Evolutionary conservation across 1,139 yeast species (phyloP).

Genomic region (Geotrichum europaeum): DNA sequence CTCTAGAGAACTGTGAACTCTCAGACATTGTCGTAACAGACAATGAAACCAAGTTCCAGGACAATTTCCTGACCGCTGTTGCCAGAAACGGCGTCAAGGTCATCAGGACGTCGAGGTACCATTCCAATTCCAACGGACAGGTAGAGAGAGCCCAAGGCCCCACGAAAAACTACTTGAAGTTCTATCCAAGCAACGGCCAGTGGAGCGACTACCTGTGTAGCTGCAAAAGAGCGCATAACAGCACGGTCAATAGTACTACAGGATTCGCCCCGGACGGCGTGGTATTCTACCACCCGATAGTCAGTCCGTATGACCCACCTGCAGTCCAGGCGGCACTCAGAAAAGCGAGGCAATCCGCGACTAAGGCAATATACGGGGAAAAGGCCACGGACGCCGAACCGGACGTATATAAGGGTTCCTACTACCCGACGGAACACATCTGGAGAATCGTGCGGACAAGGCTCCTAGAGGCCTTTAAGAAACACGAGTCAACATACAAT

Average conservation of each 20-base stretch:
- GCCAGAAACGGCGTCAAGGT: too few species aligned
- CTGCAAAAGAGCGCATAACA: not conserved
- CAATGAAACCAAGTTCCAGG: too few species aligned
- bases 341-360: not conserved
- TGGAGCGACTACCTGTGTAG: not conserved
- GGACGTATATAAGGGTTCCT: not conserved
- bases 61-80: too few species aligned
- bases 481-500: not conserved
- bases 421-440: not conserved
- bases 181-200: not conserved
- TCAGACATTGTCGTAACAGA: too few species aligned
- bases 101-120: not conserved
- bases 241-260: not conserved
- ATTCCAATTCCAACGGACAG: not conserved
- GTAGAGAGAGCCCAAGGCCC: not conserved
- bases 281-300: not conserved
- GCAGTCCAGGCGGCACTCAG: not conserved
- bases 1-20: too few species aligned
- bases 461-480: not conserved
- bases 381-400: not conserved
- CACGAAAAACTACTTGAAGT: not conserved
- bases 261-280: not conserved
- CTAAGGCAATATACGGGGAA: not conserved
- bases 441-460: not conserved
- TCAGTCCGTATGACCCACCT: not conserved